These are phyloP conservation scores for Primulina huaijiensis DNA, from an alignment of 257 asterid genomes.

Conservation along the genomic window DNA sequence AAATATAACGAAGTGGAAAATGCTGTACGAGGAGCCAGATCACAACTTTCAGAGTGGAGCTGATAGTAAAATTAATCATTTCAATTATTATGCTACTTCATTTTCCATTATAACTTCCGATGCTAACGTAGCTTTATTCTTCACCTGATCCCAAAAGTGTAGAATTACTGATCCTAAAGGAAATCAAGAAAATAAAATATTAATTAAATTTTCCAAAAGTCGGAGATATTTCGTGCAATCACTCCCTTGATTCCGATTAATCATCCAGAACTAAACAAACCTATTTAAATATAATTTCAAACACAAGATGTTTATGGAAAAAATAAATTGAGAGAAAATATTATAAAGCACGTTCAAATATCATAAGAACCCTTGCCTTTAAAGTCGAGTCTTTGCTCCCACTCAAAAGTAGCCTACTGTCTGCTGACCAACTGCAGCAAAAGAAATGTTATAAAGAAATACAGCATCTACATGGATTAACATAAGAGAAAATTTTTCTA, in stretches of 20 bases:
- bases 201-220: slow-evolving; percentile 4
- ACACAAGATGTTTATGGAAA: neutral
- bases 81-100: neutral
- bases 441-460: slow-evolving; percentile 21
- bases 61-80: neutral
- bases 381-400: slow-evolving; percentile 98
- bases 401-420: slow-evolving; percentile 87
- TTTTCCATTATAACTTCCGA: neutral
- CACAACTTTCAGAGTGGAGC: neutral
- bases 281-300: neutral
- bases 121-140: neutral
- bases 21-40: neutral
- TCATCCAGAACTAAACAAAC: neutral
- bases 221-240: slow-evolving; percentile 4
- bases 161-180: neutral
- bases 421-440: slow-evolving; percentile 92
- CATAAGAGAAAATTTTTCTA: slow-evolving; percentile 23
- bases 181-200: neutral
- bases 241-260: neutral
- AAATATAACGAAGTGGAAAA: neutral
- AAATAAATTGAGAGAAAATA: neutral
- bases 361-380: slow-evolving; percentile 47
- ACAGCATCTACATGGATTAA: slow-evolving; percentile 5
- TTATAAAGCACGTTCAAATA: slow-evolving; percentile 2
- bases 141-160: neutral